Evolutionary conservation across 2,329 filamentous ascomycete genomes (phyloP), one percentile per base, ranked within the genome.

Genomic region (Botrytis medusae): DNA sequence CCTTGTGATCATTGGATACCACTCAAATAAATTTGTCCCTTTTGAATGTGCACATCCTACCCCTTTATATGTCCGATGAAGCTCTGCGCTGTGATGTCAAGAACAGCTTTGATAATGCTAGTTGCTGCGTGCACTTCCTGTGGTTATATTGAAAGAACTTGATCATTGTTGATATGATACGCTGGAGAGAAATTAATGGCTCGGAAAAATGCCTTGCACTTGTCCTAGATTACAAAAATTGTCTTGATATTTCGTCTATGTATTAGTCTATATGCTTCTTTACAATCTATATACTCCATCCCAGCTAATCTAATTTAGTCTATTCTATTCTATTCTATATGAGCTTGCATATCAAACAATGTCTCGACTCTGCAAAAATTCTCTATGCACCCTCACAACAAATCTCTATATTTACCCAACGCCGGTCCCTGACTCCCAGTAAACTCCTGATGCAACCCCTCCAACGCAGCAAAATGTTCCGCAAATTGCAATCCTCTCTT

Each of bases 401-500:
- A 77, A 74, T 80, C 80, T 74, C 76, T 77, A 77, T 78, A 82
- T 64, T 73, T 78, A 12, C 80, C 81, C 71, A 82, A 74, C 34
- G 81, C 80, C n/a, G 79, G 74, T 37, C 57, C 74, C 51, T 76
- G 76, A 64, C 79, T 80, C 4, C 81, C 81, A 2, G 79, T 77
- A 71, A 81, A 82, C 71, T 79, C 78, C 57, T 76, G 70, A 32
- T 86, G 84, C 37, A 89, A 79, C 4, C 83, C 85, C 69, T 91
- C 89, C 60, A 91, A 81, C 40, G 85, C 85, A 2, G 86, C 86
- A 77, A 91, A 89, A 75, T 89, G 85, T 74, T 82, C 80, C 0
- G 87, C 89, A 75, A 86, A 84, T 77, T 85, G 83, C 82, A 90
- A 84, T 2, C 89, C 89, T 78, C 84, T 85, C 61, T 85, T 82